Evolutionary conservation across 345 rosid genomes (phyloP).

Genomic region (Erucastrum elatum): DNA sequence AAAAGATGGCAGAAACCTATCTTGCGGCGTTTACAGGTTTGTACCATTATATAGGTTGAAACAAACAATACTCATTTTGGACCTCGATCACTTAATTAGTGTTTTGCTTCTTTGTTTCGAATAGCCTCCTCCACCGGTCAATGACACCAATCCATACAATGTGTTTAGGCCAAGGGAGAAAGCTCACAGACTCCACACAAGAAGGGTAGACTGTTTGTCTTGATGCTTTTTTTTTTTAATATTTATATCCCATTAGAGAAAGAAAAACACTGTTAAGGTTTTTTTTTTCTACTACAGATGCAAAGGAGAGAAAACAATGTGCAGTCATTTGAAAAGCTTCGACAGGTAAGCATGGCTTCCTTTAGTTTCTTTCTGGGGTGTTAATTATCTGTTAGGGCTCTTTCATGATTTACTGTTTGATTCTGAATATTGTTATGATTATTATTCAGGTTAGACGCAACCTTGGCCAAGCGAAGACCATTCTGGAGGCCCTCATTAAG

Average conservation of each 20-base stretch:
- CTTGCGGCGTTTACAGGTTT: constrained; percentile 96
- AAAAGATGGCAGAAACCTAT: constrained; percentile 97
- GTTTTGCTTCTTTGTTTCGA: constrained; percentile 28
- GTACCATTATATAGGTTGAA: constrained; percentile 16
- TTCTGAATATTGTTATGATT: neutral
- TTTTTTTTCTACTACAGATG: constrained; percentile 58
- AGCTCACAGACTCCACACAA: constrained; percentile 92
- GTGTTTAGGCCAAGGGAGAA: constrained; percentile 98
- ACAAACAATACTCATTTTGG: constrained; percentile 4
- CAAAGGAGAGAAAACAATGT: constrained; percentile 99
- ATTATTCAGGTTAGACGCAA: constrained; percentile 87
- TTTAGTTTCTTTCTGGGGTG: neutral
- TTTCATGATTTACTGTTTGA: neutral
- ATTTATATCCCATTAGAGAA: neutral
- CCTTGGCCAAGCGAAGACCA: constrained; percentile 90
- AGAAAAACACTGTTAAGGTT: constrained; percentile 14
- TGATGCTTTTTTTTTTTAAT: neutral
- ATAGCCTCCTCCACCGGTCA: constrained; percentile 98
- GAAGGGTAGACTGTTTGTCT: constrained; percentile 61
- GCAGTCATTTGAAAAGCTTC: constrained; percentile 98
- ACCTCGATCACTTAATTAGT: constrained; percentile 7
- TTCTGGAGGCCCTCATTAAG: constrained; percentile 89
- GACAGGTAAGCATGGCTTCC: constrained; percentile 60
- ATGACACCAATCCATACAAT: constrained; percentile 94
- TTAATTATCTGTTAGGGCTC: neutral